Evolutionary conservation across 2,329 filamentous ascomycete genomes (phyloP), one percentile per base, ranked within the genome.

Genomic region (Fonsecaea pugnacius): DNA sequence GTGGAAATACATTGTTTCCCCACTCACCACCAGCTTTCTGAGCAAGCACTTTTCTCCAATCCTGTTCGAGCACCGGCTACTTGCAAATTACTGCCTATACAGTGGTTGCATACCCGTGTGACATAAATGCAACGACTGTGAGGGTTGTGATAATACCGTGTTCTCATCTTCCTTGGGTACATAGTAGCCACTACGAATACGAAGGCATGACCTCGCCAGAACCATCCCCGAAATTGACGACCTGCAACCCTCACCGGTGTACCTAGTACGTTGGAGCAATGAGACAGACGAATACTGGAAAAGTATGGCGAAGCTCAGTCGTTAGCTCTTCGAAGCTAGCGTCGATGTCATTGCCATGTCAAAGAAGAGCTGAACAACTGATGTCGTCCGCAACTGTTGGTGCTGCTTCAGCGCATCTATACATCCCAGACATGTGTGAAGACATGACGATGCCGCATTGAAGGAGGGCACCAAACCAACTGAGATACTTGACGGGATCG

Each of bases 331-430:
- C 51, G 33, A 56, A 18, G 66, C 63, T 30, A 66, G 65, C 27
- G 62, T 65, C 10, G 51, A 65, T 24, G 56, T 67, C 51, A 65
- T 67, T n/a, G 59, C 65, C 7, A 56, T 63, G 1, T 62, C 66
- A 6, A 46, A 51, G 40, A 68, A 68, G 61, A 53, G 21, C 58
- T 51, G 60, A 68, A 38, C 53, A 68, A 33, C 58, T 68, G 46
- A 66, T 68, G 60, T 65, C 58, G n/a, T 64, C 64, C 55, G 76
- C 79, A 4, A 30, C 27, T 16, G 78, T 82, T 24, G 76, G 78
- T 65, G 76, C 77, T 56, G 74, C 79, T 8, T 74, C 76, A 5
- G 82, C 80, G 6, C 79, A 82, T 67, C 75, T 83, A 5, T 78
- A 82, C 67, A 52, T 72, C 0, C 78, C 80, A 0, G 78, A 78